Percentiles rank a stretch among this genome's conserved stretches.
Evolutionary conservation across 164 flowering plant species (phyloP).

Genomic region (Stephania japonica): DNA sequence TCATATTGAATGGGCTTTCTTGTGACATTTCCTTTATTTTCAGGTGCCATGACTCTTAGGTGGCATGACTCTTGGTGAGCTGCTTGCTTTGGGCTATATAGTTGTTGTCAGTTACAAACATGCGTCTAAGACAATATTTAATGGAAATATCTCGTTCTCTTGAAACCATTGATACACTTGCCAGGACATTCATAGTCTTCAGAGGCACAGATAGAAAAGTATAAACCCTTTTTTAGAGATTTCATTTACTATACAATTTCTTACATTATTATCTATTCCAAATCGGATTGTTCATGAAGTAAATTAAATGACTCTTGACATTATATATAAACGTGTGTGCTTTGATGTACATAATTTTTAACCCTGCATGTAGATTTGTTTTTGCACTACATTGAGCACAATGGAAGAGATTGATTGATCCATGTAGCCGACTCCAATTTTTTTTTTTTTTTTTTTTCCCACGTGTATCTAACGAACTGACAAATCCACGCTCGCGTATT

Average conservation of each 20-base stretch:
- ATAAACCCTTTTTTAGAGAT: conserved; percentile 15
- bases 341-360: not conserved
- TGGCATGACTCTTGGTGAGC: conserved; percentile 92
- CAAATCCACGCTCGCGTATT: too few species aligned
- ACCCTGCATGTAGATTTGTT: too few species aligned
- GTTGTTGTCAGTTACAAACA: conserved; percentile 95
- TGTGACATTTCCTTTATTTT: conserved; percentile 4
- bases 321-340: not conserved
- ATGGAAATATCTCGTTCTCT: conserved; percentile 70
- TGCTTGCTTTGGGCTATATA: conserved; percentile 81
- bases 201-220: conserved; percentile 89
- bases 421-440: too few species aligned
- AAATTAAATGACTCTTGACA: not conserved
- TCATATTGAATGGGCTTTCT: not conserved
- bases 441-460: too few species aligned
- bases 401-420: too few species aligned
- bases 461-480: too few species aligned
- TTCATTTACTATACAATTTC: too few species aligned
- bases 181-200: conserved; percentile 86
- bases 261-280: not conserved
- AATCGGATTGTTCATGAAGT: not conserved
- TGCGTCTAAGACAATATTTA: conserved; percentile 57
- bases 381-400: too few species aligned
- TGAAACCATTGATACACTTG: conserved; percentile 88
- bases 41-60: too few species aligned